A percentile compares a stretch with the other conserved stretches of the same genome.
Conservation (phyloP, 1,284 basidiomycete species). For the Cryptococcus sp. region DNA sequence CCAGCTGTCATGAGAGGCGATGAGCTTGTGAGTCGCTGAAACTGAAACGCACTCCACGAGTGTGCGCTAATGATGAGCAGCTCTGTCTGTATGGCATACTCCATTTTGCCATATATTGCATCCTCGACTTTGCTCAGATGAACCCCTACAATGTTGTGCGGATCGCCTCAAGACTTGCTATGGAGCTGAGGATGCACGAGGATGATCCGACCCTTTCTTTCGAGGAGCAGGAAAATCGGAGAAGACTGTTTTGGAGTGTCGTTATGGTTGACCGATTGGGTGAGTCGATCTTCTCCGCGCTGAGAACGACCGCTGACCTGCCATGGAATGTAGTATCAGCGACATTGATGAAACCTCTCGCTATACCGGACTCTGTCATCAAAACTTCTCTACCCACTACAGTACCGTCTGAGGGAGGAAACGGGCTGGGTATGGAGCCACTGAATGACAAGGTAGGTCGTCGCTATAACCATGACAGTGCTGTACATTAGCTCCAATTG, state of each 20-base stretch:
- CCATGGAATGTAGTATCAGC: neutral
- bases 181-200: constrained; percentile 8
- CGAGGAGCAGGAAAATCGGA: constrained; percentile 5
- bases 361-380: constrained; percentile 6
- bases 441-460: neutral
- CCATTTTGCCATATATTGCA: neutral
- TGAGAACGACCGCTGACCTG: too few species aligned
- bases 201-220: constrained; percentile 5
- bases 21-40: neutral
- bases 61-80: neutral
- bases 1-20: constrained; percentile 4
- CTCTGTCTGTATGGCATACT: constrained; percentile 7
- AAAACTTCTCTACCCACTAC: neutral
- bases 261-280: constrained; percentile 5
- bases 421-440: too few species aligned
- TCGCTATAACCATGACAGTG: neutral
- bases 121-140: constrained; percentile 10
- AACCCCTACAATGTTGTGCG: constrained; percentile 7
- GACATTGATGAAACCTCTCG: neutral
- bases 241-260: constrained; percentile 12
- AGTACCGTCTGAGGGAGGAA: neutral
- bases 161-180: neutral
- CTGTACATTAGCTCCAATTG: too few species aligned
- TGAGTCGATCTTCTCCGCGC: too few species aligned
- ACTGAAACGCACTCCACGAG: neutral